Base-by-base conservation (phyloP, 495 filamentous ascomycete species). In the Neurospora terricola region DNA sequence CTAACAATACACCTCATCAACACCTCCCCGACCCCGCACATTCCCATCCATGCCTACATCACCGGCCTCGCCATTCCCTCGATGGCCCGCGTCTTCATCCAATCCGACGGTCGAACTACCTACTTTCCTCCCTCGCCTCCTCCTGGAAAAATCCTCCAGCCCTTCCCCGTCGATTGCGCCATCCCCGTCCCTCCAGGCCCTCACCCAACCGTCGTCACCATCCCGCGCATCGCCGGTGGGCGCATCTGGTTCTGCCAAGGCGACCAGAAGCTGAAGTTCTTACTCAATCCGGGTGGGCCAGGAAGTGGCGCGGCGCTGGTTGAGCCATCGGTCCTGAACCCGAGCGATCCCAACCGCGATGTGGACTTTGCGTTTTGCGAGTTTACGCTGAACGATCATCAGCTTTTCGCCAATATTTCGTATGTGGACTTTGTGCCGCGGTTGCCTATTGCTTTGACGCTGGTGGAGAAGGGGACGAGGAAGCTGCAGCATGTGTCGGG, bases 331-430 rank as follows among this genome's bases (percentile, higher is more conserved):
- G 88, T 92, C 16, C 87, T 90, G 18, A 94, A 94, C 77, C 87
- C 87, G 0, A 85, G 83, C 12, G 92, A 94, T 75, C 85, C 88
- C 0, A 94, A 94, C 76, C 85, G 87, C 72, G 82, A 87, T 45
- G 83, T 88, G 23, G 82, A 84, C 75, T 94, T 92, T 85, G 85
- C 84, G 62, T 94, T 94, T 78, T 88, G 85, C 82, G 92, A 94
- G 78, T 93, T 94, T 80, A 94, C 92, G 0, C 89, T 88, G 78
- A 91, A 92, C 78, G 78, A 78, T 71, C 80, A 82, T 38, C 90
- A 93, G 83, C 84, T 94, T 9, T 94, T 91, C 78, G 91, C 90
- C 54, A 94, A 94, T 76, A 92, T 94, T 77, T 89, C 84, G 73
- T 91, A 92, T 71, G 92, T 94, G 34, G 92, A 94, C 78, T 93